Base-by-base conservation (phyloP, 2,329 filamentous ascomycete genomes). In the Neodidymelliopsis sp. region DNA sequence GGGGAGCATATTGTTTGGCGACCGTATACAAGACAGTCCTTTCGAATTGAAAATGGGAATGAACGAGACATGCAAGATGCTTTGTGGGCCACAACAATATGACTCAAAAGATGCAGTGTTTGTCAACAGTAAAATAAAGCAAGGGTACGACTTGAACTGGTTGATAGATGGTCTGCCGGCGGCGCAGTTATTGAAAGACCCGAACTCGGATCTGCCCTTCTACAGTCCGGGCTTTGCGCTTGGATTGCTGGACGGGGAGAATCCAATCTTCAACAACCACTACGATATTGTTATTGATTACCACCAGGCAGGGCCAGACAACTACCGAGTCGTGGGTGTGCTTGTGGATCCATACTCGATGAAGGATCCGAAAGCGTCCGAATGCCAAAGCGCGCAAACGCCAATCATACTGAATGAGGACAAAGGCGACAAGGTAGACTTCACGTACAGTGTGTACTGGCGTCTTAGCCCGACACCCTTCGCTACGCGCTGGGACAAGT, bases 401-500 rank as follows among this genome's bases (percentile, higher is more conserved):
- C 79, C 83, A 0, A 73, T 96, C n/a, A 70, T 84, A 5, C 79
- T 99, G 12, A 79, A 79, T 34, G 85, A 88, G 62, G 77, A 82
- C 4, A 79, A 79, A 2, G 80, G 83, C 11, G 91, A 82, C 15
- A 76, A 81, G 15, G 90, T 97, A 16, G 84, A 85, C 2, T 99
- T 90, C 78, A 96, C 91, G 4, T 99, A 99, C 77, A 91, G 89
- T 59, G 90, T 97, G 11, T 89, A 87, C 74, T 99, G 94, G 94
- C 83, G 82, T 48, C 84, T 86, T 59, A 97, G 91, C 0, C 69
- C 81, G 1, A 97, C 92, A 1, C 90, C 89, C 1, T 99, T 96
- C 87, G 94, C 94, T 20, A 99, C 94, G 10, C 85, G 94, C 57
- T 99, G 94, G 94, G 94, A 99, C 80, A 97, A 96, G 75, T 97